These are phyloP conservation scores for Rhizopogon sp. DNA, from an alignment of 768 basidiomycete genomes.

Conservation along the genomic window DNA sequence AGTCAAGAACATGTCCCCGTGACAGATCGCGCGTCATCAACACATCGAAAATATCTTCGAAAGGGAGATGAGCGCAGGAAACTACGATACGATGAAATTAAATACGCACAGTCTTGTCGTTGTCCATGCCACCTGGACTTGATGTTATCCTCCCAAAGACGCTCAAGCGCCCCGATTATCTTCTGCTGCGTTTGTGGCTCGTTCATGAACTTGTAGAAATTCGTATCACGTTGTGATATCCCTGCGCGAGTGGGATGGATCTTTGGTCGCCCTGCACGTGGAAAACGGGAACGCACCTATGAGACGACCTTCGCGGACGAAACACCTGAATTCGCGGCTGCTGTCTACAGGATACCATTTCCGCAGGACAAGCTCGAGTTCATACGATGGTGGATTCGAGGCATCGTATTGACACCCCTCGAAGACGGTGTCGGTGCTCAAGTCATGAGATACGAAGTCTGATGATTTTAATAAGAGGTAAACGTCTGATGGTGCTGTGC, in stretches of 20 bases:
- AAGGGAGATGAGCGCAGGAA: background rate
- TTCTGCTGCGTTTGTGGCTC: constrained; percentile 47
- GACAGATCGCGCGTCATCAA: constrained; percentile 78
- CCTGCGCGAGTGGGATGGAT: constrained; percentile 35
- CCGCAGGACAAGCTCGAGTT: constrained; percentile 79
- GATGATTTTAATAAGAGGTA: constrained; percentile 92
- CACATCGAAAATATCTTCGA: constrained; percentile 77
- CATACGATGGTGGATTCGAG: constrained; percentile 33
- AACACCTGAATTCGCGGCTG: constrained; percentile 86
- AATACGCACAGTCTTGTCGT: constrained; percentile 57
- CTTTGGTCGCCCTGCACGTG: background rate
- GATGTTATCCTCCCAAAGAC: constrained; percentile 70
- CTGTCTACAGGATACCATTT: constrained; percentile 88
- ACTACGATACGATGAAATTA: background rate
- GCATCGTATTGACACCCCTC: constrained; percentile 43
- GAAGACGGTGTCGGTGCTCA: constrained; percentile 58
- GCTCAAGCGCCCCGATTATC: constrained; percentile 45
- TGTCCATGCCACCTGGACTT: constrained; percentile 49
- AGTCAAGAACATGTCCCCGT: constrained; percentile 81
- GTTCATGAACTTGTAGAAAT: constrained; percentile 84
- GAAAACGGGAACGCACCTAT: constrained; percentile 52
- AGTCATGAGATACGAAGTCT: constrained; percentile 82
- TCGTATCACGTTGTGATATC: constrained; percentile 83
- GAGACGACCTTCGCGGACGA: constrained; percentile 67
- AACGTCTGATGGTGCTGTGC: constrained; percentile 83